Base-by-base conservation (phyloP, 2,329 filamentous ascomycete species). In the Microcera coccophila region DNA sequence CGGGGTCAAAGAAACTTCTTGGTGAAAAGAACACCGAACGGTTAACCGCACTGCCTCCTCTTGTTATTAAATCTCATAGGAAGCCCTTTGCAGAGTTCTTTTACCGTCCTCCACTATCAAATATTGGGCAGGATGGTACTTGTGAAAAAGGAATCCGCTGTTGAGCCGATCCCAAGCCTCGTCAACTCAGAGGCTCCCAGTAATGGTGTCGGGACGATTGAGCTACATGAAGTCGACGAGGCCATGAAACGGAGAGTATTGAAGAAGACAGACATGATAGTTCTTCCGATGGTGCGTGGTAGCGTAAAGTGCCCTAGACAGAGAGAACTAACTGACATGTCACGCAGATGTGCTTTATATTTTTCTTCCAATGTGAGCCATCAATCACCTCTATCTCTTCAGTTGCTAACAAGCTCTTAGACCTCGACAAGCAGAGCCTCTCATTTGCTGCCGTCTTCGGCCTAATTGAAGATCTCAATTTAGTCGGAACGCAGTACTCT, bases 391-490 rank as follows among this genome's bases (percentile, higher is more conserved):
- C 9, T 14, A 28, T 28, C 14, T 28, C 9, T 28, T n/a, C n/a
- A 28, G 9, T 28, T 9, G 14, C 24, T 28, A 14, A 14, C 9
- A 28, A 28, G 14, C 24, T n/a, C n/a, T n/a, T 28, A 28, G 24
- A 42, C 24, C 33, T 42, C 5, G 39, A 42, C 9, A 42, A 42
- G 14, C 33, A 42, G 18, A 34, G 28, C 8, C 26, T 42, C 11
- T 18, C 28, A 10, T 42, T 19, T 20, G 39, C 39, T 2, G 39
- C 32, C 10, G 39, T 42, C 4, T 42, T 36, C 14, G 24, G 17
- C 17, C 24, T 42, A 2, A 9, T 34, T 8, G 33, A 37, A 3
- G 39, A 42, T 22, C 39, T 42, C 1, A 24, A 22, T 1, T 29
- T 42, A 33, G 26, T 19, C 1, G 28, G 22, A 3, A 22, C 34